Conservation (phyloP, 257 asterid genomes). For the Solanum lycopersicoides region DNA sequence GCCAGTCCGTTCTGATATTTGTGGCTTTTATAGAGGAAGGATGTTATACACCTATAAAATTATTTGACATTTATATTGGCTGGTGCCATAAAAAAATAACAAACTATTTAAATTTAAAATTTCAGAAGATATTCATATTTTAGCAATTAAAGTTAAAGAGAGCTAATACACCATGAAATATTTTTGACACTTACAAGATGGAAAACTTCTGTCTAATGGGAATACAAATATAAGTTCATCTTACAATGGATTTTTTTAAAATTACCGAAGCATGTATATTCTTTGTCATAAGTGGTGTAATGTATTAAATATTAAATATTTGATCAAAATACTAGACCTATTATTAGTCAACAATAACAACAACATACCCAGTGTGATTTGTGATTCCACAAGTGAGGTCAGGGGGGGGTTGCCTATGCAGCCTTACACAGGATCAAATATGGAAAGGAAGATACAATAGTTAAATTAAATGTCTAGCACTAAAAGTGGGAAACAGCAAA, state of each 20-base stretch:
- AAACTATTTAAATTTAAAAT: not conserved
- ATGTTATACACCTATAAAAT: not conserved
- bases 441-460: not conserved
- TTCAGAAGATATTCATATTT: not conserved
- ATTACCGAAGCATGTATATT: not conserved
- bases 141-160: not conserved
- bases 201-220: not conserved
- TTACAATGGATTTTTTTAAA: not conserved
- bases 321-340: not conserved
- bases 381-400: not conserved
- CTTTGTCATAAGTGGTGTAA: not conserved
- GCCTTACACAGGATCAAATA: not conserved
- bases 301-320: not conserved
- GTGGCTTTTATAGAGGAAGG: not conserved
- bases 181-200: not conserved
- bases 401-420: not conserved
- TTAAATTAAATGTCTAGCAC: not conserved
- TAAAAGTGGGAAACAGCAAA: not conserved
- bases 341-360: not conserved
- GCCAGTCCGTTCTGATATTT: not conserved
- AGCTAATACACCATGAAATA: not conserved
- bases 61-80: not conserved
- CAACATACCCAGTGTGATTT: not conserved
- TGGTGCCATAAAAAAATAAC: not conserved
- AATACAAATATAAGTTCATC: not conserved